Base-by-base conservation (phyloP, 2,329 filamentous ascomycete genomes). In the Ascochyta koolunga region DNA sequence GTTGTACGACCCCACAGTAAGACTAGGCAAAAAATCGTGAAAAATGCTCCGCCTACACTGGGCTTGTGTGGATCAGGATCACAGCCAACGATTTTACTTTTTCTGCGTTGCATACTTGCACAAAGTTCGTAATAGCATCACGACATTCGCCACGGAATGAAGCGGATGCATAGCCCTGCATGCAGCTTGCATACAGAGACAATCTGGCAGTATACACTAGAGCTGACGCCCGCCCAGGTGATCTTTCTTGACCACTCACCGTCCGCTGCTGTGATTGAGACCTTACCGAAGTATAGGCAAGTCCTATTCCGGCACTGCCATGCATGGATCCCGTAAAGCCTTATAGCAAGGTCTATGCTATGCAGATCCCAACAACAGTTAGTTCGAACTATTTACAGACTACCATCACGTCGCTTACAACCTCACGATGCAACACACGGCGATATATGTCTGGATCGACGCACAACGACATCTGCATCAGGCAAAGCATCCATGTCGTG, bases 381-480 rank as follows among this genome's bases (percentile, higher is more conserved):
- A 54, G 46, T 22, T 41, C 22, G 15, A 11, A 29, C 41, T 54
- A 54, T 50, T 50, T 50, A 19, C 36, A 38, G 51, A 49, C 45
- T 25, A 54, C 45, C 24, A 46, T 24, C 29, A 50, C 41, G 11
- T 33, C 18, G 33, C 41, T 49, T 16, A 46, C 46, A 22, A 54
- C 45, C 40, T 45, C 41, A 32, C 24, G 21, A 22, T 45, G 36
- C 51, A 39, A 50, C 45, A 41, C 36, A 50, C 50, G 45, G 51
- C 40, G 29, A 50, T 24, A 50, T 50, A 13, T 31, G 45, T 44
- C 51, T 54, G 36, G 40, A 50, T 41, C n/a, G 35, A 50, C 40
- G 31, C 22, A 36, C 36, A 37, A 21, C 5, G 6, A 11, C 3
- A 24, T 4, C 51, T 18, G 16, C 13, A 41, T 50, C 29, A 38